Base-by-base conservation (phyloP, 148 eudicot genomes). In the Simmondsia chinensis region DNA sequence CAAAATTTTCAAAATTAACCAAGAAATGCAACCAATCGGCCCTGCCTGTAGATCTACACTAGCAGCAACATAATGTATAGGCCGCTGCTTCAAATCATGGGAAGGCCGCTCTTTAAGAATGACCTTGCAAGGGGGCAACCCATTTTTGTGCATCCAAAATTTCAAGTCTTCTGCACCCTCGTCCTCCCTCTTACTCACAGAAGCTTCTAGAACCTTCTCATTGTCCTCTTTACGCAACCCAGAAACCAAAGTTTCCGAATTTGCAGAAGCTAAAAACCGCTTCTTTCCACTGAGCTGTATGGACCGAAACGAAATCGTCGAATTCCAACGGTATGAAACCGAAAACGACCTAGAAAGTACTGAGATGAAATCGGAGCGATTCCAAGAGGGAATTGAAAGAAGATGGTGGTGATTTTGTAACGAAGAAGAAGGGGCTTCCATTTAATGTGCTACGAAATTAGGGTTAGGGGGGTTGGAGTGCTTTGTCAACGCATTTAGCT, bases 61-160 rank as follows among this genome's bases (percentile, higher is more conserved):
- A 1, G 96, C 94, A 1, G 99, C 99, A 43, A 91, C 87, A 41
- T 86, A 91, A 47, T 91, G 99, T 46, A 86, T 91, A 0, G 96
- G 66, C 3, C 43, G 59, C 31, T 54, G 73, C 2, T 67, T 54
- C 10, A 62, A 25, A 65, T 71, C 74, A 37, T 52, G 68, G 2
- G 95, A 79, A 6, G 72, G 63, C 27, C 57, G 57, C 0, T 86
- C 94, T 20, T 82, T 79, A 3, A 91, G 73, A 18, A 79, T 26
- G 31, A 86, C 86, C 50, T 77, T 86, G 36, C 94, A 91, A 34
- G 81, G 71, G 4, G 86, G 83, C 17, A 86, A 54, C 0, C 99
- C 99, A 40, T 91, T 82, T 7, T 37, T 39, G 19, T 86, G 86
- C 96, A 91, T 86, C 99, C 99, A 91, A 24, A 70, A 20, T 50